phyloP scores from a whole-genome alignment of 2,329 filamentous ascomycete species.

The Torrubiellomyces zombiae region DNA sequence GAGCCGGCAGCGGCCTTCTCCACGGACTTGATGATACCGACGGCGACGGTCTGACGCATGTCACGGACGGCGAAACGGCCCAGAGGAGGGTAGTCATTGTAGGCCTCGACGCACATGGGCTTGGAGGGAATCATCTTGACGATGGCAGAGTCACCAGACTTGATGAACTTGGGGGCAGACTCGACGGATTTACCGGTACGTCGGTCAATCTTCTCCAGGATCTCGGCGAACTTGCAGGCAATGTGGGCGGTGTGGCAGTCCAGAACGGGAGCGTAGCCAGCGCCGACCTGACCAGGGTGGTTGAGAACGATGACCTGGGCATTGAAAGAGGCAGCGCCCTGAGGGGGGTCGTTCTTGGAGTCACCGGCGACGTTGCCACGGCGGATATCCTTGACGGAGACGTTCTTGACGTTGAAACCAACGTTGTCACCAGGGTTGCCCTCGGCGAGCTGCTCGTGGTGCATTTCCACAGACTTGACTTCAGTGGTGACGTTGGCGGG shows the following conservation, averaged over 20 bases:
- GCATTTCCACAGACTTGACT: slow-evolving; percentile 99
- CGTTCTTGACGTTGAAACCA: slow-evolving; percentile 99
- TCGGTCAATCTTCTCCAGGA: slow-evolving; percentile 99
- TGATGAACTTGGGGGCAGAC: slow-evolving; percentile 95
- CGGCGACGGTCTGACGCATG: slow-evolving; percentile 81
- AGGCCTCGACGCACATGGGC: slow-evolving; percentile 99
- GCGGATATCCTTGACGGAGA: slow-evolving; percentile 99
- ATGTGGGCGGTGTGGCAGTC: slow-evolving; percentile 99
- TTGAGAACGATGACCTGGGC: slow-evolving; percentile 99
- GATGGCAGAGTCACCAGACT: slow-evolving; percentile 99
- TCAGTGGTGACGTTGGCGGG: slow-evolving; percentile 99
- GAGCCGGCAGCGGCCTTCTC: slow-evolving; percentile 41
- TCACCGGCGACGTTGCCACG: slow-evolving; percentile 99
- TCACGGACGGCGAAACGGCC: slow-evolving; percentile 99
- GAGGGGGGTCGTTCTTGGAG: slow-evolving; percentile 98
- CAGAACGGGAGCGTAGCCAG: slow-evolving; percentile 96
- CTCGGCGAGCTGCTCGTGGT: slow-evolving; percentile 96
- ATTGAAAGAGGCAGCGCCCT: slow-evolving; percentile 84
- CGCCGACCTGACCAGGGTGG: slow-evolving; percentile 99
- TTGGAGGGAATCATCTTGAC: slow-evolving; percentile 99
- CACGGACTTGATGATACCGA: slow-evolving; percentile 88
- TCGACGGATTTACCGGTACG: slow-evolving; percentile 98
- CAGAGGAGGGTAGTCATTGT: slow-evolving; percentile 98
- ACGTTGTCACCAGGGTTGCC: slow-evolving; percentile 99
- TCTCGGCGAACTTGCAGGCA: slow-evolving; percentile 99